Evolutionary conservation across 495 filamentous ascomycete species (phyloP), one percentile per base, ranked within the genome.

Genomic region (Penicillium simplicissimum): DNA sequence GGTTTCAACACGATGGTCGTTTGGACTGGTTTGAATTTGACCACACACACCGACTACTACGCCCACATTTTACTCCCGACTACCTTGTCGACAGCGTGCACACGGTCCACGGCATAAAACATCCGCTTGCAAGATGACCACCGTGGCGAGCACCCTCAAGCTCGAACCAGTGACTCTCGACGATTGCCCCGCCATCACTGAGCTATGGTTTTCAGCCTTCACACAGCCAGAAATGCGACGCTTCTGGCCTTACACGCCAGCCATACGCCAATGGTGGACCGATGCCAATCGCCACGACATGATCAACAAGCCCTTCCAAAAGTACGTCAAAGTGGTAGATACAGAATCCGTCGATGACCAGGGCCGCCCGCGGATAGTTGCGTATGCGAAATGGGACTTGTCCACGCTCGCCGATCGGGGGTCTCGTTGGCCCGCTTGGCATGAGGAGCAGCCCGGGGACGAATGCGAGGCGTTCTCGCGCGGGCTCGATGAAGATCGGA

Each of bases 341-440:
- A 53, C 68, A 1, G 28, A 52, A 9, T 40, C 52, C 5, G 47
- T 25, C 15, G 62, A 71, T 19, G 52, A 23, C n/a, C 37, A 66
- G 4, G 63, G 69, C 23, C 55, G 58, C 42, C 52, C 64, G 34
- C 60, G 64, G 21, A 52, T 74, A 23, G 63, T 53, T 17, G 68
- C 72, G 10, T 74, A 67, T 49, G 72, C 65, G 15, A 71, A 71
- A 54, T 74, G 72, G 70, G 67, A 71, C 31, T 25, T 67, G 17
- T 37, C 65, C 10, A 70, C 52, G 56, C 42, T 59, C 14, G 45
- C 66, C 11, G 67, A 67, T n/a, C 70, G 72, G 13, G 72, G 71
- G 8, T 58, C 45, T 47, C 67, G 72, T 4, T 70, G 59, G 31
- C 65, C 68, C 6, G 61, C 71, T 31, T 74, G 71, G 71, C 63